These are phyloP conservation scores for Nemophila menziesii DNA, from an alignment of 257 asterid species.

Conservation along the genomic window DNA sequence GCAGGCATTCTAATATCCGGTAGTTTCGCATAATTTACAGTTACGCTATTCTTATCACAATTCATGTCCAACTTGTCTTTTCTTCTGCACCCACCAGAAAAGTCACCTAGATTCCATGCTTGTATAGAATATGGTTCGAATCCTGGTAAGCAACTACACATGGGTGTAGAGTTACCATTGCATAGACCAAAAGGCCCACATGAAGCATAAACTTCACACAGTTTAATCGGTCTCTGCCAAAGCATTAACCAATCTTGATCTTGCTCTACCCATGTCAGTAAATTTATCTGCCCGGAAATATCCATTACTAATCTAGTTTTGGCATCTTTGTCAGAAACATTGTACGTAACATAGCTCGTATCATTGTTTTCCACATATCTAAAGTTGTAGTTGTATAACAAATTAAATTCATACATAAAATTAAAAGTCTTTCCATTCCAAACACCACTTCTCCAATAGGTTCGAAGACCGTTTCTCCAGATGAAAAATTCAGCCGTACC, in stretches of 20 bases:
- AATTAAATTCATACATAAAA: neutral
- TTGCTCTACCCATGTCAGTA: neutral
- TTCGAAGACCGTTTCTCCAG: neutral
- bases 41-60: constrained; percentile 7
- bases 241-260: neutral
- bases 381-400: constrained; percentile 2
- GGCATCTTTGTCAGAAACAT: constrained; percentile 5
- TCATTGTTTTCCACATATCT: constrained; percentile 4
- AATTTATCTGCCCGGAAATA: neutral
- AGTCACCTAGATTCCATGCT: constrained; percentile 6
- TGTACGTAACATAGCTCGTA: constrained; percentile 5
- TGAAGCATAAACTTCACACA: neutral
- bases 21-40: constrained; percentile 5
- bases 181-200: constrained; percentile 21
- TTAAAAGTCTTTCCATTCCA: constrained; percentile 3
- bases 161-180: neutral
- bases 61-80: neutral
- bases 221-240: neutral
- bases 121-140: neutral
- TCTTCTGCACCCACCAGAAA: constrained; percentile 21
- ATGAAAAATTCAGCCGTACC: constrained; percentile 2
- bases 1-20: constrained; percentile 10
- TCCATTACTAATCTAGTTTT: constrained; percentile 13
- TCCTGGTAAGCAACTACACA: constrained; percentile 16
- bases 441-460: neutral